Evolutionary conservation across 257 asterid genomes (phyloP).

Genomic region (Solanum rostratum): DNA sequence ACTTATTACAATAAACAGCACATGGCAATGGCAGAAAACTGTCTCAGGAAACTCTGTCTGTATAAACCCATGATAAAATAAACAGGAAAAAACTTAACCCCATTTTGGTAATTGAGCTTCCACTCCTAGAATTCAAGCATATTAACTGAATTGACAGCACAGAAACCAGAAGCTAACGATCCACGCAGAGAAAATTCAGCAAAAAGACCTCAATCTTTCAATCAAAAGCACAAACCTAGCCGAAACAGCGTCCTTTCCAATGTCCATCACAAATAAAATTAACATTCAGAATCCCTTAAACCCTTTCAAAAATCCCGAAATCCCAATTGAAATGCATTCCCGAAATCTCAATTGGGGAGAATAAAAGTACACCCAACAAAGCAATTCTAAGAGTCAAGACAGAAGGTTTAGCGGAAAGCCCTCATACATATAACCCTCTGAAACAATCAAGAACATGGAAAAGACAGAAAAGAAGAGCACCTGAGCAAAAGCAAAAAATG

Average conservation of each 20-base stretch:
- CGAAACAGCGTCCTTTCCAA: background rate
- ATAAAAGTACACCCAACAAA: background rate
- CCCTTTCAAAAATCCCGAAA: background rate
- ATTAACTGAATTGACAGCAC: background rate
- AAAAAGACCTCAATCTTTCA: background rate
- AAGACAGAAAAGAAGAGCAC: conserved; percentile 5
- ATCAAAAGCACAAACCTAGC: background rate
- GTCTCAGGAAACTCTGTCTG: background rate
- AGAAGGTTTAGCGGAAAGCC: background rate
- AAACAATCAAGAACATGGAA: background rate
- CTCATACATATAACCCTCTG: background rate
- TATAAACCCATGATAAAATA: background rate
- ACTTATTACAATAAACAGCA: background rate
- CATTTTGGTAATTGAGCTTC: background rate
- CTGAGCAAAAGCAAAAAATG: conserved; percentile 62
- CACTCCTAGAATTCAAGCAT: background rate
- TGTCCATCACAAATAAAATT: background rate
- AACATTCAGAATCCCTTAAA: background rate
- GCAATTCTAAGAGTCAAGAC: background rate
- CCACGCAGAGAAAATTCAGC: background rate
- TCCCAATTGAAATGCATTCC: background rate
- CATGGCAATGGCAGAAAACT: background rate
- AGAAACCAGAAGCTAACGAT: background rate
- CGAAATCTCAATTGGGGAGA: background rate
- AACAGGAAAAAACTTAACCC: background rate